Evolutionary conservation across 2,329 filamentous ascomycete genomes (phyloP).

Genomic region (Arthrobotrys pseudoclavata): DNA sequence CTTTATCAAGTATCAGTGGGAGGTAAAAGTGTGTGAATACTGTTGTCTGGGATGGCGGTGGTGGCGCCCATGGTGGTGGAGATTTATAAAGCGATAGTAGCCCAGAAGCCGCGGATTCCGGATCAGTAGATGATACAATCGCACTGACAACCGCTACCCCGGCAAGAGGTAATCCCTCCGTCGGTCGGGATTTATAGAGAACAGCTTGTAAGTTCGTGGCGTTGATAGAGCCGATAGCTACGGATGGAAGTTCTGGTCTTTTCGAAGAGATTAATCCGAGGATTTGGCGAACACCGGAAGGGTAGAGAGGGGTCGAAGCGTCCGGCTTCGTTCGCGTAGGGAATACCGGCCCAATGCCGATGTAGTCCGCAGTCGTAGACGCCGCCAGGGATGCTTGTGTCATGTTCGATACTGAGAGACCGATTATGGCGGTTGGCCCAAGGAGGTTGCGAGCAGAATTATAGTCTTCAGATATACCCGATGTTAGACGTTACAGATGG

Average conservation of each 20-base stretch:
- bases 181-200: constrained; percentile 73
- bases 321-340: constrained; percentile 79
- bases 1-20: constrained; percentile 48
- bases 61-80: constrained; percentile 61
- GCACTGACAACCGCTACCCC: constrained; percentile 92
- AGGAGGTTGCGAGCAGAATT: constrained; percentile 78
- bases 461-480: constrained; percentile 68
- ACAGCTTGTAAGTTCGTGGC: constrained; percentile 80
- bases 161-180: constrained; percentile 74
- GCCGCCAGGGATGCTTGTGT: constrained; percentile 81
- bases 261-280: constrained; percentile 72
- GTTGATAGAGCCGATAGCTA: constrained; percentile 92
- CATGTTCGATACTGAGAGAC: constrained; percentile 82
- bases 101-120: constrained; percentile 73
- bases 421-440: constrained; percentile 83
- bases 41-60: constrained; percentile 47
- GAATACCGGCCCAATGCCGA: constrained; percentile 91
- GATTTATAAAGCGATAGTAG: constrained; percentile 72
- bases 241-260: constrained; percentile 71
- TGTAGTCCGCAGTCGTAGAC: constrained; percentile 83
- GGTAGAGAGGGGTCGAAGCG: constrained; percentile 68
- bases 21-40: constrained; percentile 57
- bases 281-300: constrained; percentile 77
- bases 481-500: neutral
- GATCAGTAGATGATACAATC: constrained; percentile 80